Percentiles rank a stretch among this genome's conserved stretches.
These are phyloP conservation scores for Solanum bulbocastanum DNA, from an alignment of 257 asterid species.

Conservation along the genomic window DNA sequence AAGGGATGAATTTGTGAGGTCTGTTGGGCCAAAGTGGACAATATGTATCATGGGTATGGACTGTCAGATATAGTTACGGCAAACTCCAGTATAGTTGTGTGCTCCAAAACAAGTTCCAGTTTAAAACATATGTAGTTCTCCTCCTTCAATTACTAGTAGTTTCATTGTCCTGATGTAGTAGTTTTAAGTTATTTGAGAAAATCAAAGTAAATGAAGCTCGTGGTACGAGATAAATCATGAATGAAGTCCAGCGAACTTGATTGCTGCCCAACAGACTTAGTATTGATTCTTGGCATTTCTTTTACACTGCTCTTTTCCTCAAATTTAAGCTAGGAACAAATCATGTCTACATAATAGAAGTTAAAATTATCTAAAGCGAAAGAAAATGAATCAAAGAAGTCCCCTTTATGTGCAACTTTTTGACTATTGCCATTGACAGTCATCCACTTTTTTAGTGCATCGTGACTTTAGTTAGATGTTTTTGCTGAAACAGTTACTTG, in stretches of 20 bases:
- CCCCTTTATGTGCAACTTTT: not conserved
- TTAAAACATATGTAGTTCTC: not conserved
- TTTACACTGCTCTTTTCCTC: too few relatives aligned
- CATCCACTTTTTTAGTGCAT: not conserved
- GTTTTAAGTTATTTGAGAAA: too few relatives aligned
- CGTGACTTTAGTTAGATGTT: not conserved
- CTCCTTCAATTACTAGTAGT: not conserved
- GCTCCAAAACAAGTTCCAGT: not conserved
- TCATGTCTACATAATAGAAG: not conserved
- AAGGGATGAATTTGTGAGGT: not conserved
- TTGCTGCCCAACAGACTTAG: too few relatives aligned
- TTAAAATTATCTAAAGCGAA: not conserved
- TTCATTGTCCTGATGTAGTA: not conserved
- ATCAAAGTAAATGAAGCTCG: too few relatives aligned
- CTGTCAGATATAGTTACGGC: not conserved
- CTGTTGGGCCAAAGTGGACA: not conserved
- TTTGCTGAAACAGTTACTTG: constrained; percentile 38
- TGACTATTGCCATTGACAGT: not conserved
- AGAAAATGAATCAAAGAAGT: not conserved
- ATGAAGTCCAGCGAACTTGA: too few relatives aligned
- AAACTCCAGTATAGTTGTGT: not conserved
- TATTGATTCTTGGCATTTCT: too few relatives aligned
- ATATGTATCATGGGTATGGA: not conserved
- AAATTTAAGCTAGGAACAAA: too few relatives aligned
- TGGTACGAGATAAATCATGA: too few relatives aligned